phyloP scores from a whole-genome alignment of 2,329 filamentous ascomycete species.

The Pseudocercospora fijiensis region DNA sequence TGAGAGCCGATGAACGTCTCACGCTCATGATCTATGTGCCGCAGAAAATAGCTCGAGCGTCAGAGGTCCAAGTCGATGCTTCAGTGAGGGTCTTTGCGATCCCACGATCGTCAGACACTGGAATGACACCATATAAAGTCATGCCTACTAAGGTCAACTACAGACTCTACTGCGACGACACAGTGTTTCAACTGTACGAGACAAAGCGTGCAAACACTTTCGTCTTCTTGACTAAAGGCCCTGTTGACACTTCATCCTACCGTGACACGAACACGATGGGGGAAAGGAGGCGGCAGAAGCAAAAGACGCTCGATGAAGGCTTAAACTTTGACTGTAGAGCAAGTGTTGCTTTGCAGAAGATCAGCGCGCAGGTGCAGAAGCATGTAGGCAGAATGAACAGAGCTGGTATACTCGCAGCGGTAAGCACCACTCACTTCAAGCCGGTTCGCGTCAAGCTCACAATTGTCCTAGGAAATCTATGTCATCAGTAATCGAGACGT shows the following conservation, averaged over 20 bases:
- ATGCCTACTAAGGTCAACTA: not conserved
- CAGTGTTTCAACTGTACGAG: constrained; percentile 9
- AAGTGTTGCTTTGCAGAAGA: constrained; percentile 7
- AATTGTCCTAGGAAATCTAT: constrained; percentile 2
- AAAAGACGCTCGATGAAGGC: constrained; percentile 1
- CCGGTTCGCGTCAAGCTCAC: not conserved
- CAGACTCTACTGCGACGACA: constrained; percentile 8
- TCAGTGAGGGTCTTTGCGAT: constrained; percentile 11
- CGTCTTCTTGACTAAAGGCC: constrained; percentile 3
- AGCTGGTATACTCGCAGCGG: constrained; percentile 3
- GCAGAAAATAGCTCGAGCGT: constrained; percentile 1
- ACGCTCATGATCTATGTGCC: constrained; percentile 10
- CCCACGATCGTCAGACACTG: constrained; percentile 4
- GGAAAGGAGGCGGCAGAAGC: not conserved
- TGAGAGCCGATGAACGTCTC: constrained; percentile 9
- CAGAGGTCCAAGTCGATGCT: constrained; percentile 1
- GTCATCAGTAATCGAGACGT: constrained; percentile 14
- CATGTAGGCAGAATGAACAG: constrained; percentile 11
- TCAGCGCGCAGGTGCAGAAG: constrained; percentile 1
- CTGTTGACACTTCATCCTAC: not conserved
- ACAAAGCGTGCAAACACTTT: constrained; percentile 6
- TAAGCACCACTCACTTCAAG: not conserved
- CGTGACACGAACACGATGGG: not conserved
- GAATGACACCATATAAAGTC: not conserved
- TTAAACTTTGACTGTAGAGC: constrained; percentile 8